A percentile compares a stretch with the other conserved stretches of the same genome.
These are phyloP conservation scores for Hordeum marinum DNA, from an alignment of 176 grass and related monocot genomes.

Conservation along the genomic window DNA sequence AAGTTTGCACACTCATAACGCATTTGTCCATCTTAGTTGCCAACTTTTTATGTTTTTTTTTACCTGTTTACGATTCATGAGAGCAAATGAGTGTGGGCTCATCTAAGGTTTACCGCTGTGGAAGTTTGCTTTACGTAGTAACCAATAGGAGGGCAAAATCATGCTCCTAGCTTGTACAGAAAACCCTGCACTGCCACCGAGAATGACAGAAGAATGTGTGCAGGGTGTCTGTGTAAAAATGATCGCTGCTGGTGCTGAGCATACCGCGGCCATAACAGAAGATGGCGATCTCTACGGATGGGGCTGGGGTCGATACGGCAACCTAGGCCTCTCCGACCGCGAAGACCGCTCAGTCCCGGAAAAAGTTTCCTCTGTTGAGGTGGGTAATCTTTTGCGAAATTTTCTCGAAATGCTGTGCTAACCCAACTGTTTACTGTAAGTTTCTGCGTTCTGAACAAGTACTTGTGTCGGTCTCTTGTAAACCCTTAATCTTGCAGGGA, in stretches of 20 bases:
- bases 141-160: too few species aligned
- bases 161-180: too few species aligned
- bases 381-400: background rate
- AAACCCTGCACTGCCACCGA: background rate
- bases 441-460: background rate
- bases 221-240: constrained; percentile 64
- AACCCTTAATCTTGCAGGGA: constrained; percentile 27
- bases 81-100: too few species aligned
- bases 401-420: background rate
- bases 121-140: too few species aligned
- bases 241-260: constrained; percentile 74
- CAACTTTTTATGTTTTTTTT: too few species aligned
- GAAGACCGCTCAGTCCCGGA: constrained; percentile 53
- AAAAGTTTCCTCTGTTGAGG: constrained; percentile 60
- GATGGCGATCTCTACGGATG: constrained; percentile 72
- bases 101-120: too few species aligned
- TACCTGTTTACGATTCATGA: too few species aligned
- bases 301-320: constrained; percentile 80
- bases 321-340: constrained; percentile 65
- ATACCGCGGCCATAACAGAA: constrained; percentile 62
- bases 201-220: background rate
- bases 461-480: background rate
- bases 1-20: too few species aligned
- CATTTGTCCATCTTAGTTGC: too few species aligned
- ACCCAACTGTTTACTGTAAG: background rate